phyloP scores from a whole-genome alignment of 495 filamentous ascomycete genomes.

The Podospora anserina region DNA sequence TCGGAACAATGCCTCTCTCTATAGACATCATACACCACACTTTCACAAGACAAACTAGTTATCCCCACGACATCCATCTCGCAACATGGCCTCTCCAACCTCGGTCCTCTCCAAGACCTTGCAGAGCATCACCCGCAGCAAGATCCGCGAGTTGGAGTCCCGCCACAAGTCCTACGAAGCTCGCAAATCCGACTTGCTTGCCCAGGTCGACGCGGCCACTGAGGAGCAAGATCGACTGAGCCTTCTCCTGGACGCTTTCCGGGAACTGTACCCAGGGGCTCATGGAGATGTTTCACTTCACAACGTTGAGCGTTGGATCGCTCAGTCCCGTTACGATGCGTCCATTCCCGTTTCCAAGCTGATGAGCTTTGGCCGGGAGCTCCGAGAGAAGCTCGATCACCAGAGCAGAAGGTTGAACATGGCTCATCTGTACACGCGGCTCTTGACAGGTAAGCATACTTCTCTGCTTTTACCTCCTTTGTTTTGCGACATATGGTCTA shows the following conservation, averaged over 20 bases:
- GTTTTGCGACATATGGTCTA: neutral
- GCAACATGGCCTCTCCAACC: slow-evolving; percentile 34
- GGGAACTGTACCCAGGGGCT: slow-evolving; percentile 33
- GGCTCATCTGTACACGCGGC: slow-evolving; percentile 57
- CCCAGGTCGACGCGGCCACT: slow-evolving; percentile 27
- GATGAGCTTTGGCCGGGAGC: slow-evolving; percentile 38
- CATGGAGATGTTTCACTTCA: slow-evolving; percentile 23
- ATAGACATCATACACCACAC: neutral
- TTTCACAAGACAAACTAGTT: neutral
- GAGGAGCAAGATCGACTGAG: slow-evolving; percentile 37
- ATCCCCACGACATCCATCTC: neutral
- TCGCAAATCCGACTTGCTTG: slow-evolving; percentile 38
- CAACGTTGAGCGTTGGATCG: slow-evolving; percentile 38
- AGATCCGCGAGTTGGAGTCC: slow-evolving; percentile 60
- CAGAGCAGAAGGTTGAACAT: slow-evolving; percentile 57
- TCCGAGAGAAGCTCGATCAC: slow-evolving; percentile 41
- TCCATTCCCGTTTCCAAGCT: slow-evolving; percentile 36
- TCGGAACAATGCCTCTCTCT: neutral
- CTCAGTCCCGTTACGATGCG: slow-evolving; percentile 39
- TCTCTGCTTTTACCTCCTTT: neutral
- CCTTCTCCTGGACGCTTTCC: slow-evolving; percentile 41
- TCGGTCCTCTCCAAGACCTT: slow-evolving; percentile 57
- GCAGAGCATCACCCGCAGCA: slow-evolving; percentile 61
- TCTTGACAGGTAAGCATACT: slow-evolving; percentile 44
- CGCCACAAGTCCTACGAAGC: slow-evolving; percentile 54